Evolutionary conservation across 148 eudicot species (phyloP).

Genomic region (Rhododendron vialii): DNA sequence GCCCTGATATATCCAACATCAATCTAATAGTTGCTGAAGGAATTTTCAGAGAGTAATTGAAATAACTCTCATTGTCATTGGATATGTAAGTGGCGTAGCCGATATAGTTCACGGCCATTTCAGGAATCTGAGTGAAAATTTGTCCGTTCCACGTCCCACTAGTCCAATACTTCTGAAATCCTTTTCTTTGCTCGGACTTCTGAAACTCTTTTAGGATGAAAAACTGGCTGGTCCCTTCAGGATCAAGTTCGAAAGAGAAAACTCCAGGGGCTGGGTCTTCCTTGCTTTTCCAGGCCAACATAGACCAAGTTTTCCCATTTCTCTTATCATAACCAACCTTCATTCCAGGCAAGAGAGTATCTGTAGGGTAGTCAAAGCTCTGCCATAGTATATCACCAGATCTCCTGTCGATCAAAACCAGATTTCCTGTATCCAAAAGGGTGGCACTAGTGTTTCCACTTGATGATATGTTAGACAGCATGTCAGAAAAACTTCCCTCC

Average conservation of each 20-base stretch:
- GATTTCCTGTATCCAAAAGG: background rate
- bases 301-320: background rate
- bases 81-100: conserved; percentile 11
- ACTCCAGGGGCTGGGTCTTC: conserved; percentile 20
- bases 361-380: background rate
- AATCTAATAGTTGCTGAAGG: conserved; percentile 6
- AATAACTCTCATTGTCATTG: conserved; percentile 21
- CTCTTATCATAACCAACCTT: background rate
- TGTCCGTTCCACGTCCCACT: conserved; percentile 12
- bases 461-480: background rate
- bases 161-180: background rate
- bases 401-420: background rate
- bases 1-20: conserved; percentile 22
- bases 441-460: background rate
- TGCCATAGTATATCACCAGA: conserved; percentile 12
- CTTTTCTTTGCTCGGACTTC: no score
- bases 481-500: background rate
- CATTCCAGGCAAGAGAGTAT: background rate
- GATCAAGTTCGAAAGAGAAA: conserved; percentile 3
- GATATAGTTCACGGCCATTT: conserved; percentile 17
- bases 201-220: background rate
- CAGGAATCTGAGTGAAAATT: conserved; percentile 16
- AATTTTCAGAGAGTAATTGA: conserved; percentile 13
- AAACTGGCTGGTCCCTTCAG: background rate
- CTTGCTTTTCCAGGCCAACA: background rate